Evolutionary conservation across 495 filamentous ascomycete genomes (phyloP).

Genomic region (Neurospora sp.): DNA sequence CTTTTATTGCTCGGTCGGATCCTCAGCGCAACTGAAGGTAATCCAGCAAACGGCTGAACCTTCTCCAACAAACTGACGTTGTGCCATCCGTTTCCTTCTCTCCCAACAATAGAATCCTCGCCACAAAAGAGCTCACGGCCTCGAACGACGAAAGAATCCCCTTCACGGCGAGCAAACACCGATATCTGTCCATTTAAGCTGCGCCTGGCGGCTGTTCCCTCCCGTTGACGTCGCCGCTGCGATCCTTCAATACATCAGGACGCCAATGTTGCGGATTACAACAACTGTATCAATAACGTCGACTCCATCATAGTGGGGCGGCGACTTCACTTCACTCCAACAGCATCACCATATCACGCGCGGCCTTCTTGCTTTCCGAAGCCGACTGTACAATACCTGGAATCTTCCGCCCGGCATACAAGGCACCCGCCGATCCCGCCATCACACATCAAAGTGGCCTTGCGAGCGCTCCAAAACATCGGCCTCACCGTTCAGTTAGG

Average conservation of each 20-base stretch:
- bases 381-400: background rate
- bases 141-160: background rate
- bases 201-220: background rate
- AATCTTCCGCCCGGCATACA: background rate
- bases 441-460: constrained; percentile 30
- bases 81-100: background rate
- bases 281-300: background rate
- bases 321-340: background rate
- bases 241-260: background rate
- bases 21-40: background rate
- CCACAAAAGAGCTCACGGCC: background rate
- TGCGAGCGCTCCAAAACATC: constrained; percentile 34
- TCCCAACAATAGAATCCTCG: background rate
- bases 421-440: background rate
- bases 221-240: background rate
- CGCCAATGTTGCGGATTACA: background rate
- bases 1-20: background rate
- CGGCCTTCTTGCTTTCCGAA: background rate
- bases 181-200: background rate
- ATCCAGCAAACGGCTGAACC: background rate
- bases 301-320: background rate
- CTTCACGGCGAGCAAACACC: background rate
- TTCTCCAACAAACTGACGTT: background rate
- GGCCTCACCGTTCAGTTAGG: constrained; percentile 42
- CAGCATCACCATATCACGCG: background rate